Conservation (phyloP, 495 filamentous ascomycete species). For the Podospora anserina region DNA sequence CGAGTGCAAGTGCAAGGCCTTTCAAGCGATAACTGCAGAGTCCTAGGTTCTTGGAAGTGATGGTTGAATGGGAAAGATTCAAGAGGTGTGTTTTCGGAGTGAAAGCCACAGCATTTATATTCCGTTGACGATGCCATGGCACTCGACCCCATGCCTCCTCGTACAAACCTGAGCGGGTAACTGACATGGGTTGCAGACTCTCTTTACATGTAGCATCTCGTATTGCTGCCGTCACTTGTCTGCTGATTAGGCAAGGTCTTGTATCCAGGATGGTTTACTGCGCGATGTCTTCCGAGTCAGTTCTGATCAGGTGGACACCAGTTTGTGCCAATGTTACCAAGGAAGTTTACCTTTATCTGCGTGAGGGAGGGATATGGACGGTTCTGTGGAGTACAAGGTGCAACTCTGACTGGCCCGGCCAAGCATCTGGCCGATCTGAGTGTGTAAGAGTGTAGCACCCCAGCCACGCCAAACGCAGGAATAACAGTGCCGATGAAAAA, state of each 20-base stretch:
- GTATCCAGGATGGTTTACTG: neutral
- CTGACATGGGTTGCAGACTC: neutral
- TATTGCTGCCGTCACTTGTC: neutral
- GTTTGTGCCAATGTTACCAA: neutral
- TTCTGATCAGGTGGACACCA: neutral
- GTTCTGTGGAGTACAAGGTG: neutral
- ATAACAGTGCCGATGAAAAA: neutral
- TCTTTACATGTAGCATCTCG: constrained; percentile 6
- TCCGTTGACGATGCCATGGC: neutral
- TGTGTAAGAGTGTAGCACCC: neutral
- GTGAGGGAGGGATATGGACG: neutral
- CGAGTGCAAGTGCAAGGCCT: neutral
- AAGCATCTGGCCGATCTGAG: neutral
- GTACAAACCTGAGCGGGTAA: neutral
- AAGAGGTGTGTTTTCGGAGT: neutral
- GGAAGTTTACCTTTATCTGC: neutral
- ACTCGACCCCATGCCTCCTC: neutral
- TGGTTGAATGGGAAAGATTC: neutral
- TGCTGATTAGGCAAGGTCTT: neutral
- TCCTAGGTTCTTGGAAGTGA: neutral
- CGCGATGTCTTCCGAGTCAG: constrained; percentile 1
- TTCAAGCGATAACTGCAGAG: neutral
- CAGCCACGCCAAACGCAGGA: neutral
- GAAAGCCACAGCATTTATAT: neutral
- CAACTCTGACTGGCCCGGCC: neutral